Conservation (phyloP, 1,284 basidiomycete genomes). For the Fomitopsis pinicola region DNA sequence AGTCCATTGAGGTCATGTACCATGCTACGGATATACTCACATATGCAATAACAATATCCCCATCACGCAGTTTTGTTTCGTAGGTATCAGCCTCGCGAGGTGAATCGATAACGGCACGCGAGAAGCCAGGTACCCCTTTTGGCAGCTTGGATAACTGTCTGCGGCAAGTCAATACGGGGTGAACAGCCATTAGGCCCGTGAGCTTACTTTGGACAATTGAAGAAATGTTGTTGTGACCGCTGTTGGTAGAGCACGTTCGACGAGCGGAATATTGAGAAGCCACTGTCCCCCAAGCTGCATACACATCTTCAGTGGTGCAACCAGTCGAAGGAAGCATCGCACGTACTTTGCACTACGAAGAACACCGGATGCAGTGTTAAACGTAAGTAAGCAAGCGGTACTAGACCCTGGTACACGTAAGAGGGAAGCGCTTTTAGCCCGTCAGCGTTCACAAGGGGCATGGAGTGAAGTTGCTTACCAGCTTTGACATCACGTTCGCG, state of each 20-base stretch:
- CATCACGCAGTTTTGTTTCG: conserved; percentile 64
- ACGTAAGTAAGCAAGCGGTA: conserved; percentile 76
- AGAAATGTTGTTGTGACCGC: conserved; percentile 71
- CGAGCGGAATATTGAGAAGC: conserved; percentile 75
- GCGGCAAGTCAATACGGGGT: background rate
- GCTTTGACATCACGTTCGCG: conserved; percentile 69
- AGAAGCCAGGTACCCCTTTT: conserved; percentile 36
- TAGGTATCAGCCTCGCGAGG: conserved; percentile 64
- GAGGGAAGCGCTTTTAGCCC: background rate
- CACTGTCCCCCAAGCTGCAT: conserved; percentile 79
- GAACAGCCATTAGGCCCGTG: background rate
- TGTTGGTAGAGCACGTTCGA: conserved; percentile 63
- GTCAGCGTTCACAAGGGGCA: background rate
- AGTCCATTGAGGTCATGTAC: background rate
- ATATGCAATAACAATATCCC: conserved; percentile 69
- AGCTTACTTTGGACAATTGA: conserved; percentile 72
- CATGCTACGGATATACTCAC: conserved; percentile 35
- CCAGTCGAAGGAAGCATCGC: background rate
- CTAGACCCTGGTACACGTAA: conserved; percentile 61
- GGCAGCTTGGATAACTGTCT: conserved; percentile 74
- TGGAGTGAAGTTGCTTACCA: conserved; percentile 40
- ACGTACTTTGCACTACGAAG: conserved; percentile 79
- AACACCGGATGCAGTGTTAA: conserved; percentile 73
- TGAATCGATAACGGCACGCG: conserved; percentile 50
- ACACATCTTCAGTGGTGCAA: background rate